Percentiles rank a stretch among this genome's conserved stretches.
Evolutionary conservation across 164 flowering plant species (phyloP).

Genomic region (Berberis vulgaris): DNA sequence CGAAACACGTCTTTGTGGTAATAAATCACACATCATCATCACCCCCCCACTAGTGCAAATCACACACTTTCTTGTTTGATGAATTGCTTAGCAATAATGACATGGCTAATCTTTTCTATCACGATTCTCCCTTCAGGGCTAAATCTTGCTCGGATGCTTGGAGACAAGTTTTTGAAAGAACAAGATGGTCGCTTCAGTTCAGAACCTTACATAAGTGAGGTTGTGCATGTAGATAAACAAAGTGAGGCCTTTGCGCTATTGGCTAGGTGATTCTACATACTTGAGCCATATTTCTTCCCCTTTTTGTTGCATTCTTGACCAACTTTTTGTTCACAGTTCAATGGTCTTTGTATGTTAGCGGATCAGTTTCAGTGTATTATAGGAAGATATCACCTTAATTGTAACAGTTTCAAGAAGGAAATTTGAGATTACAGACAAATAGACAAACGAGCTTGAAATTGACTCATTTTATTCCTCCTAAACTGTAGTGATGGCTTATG

Average conservation of each 20-base stretch:
- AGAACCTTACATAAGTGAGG: conserved; percentile 78
- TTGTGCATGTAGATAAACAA: conserved; percentile 42
- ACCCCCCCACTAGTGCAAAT: too few species aligned
- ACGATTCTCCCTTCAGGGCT: conserved; percentile 40
- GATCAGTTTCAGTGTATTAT: too few species aligned
- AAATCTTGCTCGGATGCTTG: conserved; percentile 94
- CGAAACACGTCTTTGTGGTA: conserved; percentile 85
- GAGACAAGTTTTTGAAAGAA: conserved; percentile 90
- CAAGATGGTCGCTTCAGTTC: conserved; percentile 87
- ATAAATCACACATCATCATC: background rate
- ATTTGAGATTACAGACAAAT: too few species aligned
- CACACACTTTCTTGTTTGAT: background rate
- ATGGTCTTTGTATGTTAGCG: too few species aligned
- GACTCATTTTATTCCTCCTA: conserved; percentile 1
- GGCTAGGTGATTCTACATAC: conserved; percentile 53
- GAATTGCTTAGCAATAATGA: background rate
- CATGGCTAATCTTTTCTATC: background rate
- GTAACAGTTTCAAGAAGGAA: too few species aligned
- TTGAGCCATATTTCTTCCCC: background rate
- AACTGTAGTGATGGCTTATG: conserved; percentile 89
- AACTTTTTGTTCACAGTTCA: too few species aligned
- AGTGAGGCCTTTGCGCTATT: conserved; percentile 68
- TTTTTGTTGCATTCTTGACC: too few species aligned
- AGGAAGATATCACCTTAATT: too few species aligned
- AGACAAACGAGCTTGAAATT: background rate